These are phyloP conservation scores for Pisolithus orientalis DNA, from an alignment of 768 basidiomycete species.

Conservation along the genomic window DNA sequence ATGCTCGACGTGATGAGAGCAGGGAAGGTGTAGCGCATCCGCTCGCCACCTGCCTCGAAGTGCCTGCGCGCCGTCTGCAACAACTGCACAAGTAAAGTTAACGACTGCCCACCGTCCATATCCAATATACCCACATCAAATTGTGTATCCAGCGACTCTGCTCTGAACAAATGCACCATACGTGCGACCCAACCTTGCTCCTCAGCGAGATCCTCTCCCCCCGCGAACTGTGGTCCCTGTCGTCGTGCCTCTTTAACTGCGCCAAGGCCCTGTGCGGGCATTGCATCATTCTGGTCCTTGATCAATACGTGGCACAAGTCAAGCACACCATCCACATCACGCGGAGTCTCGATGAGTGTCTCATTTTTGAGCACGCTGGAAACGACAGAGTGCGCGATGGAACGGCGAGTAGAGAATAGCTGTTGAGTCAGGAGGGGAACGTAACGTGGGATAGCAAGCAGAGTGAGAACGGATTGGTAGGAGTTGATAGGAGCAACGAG, in stretches of 20 bases:
- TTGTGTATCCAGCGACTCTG: slow-evolving; percentile 82
- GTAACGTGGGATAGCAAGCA: slow-evolving; percentile 94
- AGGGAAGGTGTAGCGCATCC: slow-evolving; percentile 96
- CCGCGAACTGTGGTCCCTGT: slow-evolving; percentile 55
- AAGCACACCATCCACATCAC: slow-evolving; percentile 91
- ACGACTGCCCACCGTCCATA: neutral
- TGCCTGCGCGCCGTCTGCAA: slow-evolving; percentile 87
- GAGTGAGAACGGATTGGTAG: slow-evolving; percentile 91
- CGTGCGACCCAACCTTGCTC: slow-evolving; percentile 99
- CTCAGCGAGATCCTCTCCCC: slow-evolving; percentile 90
- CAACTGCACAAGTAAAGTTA: slow-evolving; percentile 42
- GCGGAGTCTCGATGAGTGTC: slow-evolving; percentile 87
- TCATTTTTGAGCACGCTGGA: slow-evolving; percentile 95
- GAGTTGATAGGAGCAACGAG: slow-evolving; percentile 94
- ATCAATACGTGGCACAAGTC: slow-evolving; percentile 91
- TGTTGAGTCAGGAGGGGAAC: slow-evolving; percentile 77
- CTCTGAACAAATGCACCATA: slow-evolving; percentile 93
- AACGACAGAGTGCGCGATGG: slow-evolving; percentile 92
- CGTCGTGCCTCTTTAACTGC: slow-evolving; percentile 43
- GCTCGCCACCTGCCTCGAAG: slow-evolving; percentile 87
- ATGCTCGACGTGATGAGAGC: slow-evolving; percentile 91
- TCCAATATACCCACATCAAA: slow-evolving; percentile 59
- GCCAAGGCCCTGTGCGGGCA: slow-evolving; percentile 22
- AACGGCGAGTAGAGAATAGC: slow-evolving; percentile 83
- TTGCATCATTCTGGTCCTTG: slow-evolving; percentile 69